These are phyloP conservation scores for Microthyrium microscopicum DNA, from an alignment of 2,329 filamentous ascomycete species.

Conservation along the genomic window DNA sequence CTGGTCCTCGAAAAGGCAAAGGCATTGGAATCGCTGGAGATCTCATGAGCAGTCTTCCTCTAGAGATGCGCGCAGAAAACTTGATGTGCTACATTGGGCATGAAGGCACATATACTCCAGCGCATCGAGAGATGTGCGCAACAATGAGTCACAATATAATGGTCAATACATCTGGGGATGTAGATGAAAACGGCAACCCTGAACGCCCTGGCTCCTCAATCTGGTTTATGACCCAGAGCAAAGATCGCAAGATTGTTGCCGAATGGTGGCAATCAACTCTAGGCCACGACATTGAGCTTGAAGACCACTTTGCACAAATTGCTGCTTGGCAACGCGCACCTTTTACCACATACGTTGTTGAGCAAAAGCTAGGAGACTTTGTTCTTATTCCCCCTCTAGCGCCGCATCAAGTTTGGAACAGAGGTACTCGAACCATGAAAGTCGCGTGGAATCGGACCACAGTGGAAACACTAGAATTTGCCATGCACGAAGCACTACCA, in stretches of 20 bases:
- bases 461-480: slow-evolving; percentile 74
- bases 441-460: slow-evolving; percentile 96
- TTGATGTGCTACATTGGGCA: slow-evolving; percentile 98
- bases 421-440: slow-evolving; percentile 89
- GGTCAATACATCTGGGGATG: slow-evolving; percentile 65
- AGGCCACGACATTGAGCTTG: slow-evolving; percentile 91
- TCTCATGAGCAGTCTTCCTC: slow-evolving; percentile 81
- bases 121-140: slow-evolving; percentile 95
- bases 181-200: slow-evolving; percentile 49
- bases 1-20: slow-evolving; percentile 33
- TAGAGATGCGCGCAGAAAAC: slow-evolving; percentile 82
- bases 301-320: slow-evolving; percentile 90
- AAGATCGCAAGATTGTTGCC: slow-evolving; percentile 74
- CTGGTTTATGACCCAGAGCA: slow-evolving; percentile 98
- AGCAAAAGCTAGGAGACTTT: slow-evolving; percentile 80
- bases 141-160: slow-evolving; percentile 95
- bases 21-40: slow-evolving; percentile 63
- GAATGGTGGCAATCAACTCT: slow-evolving; percentile 89
- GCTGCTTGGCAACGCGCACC: slow-evolving; percentile 92
- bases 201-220: slow-evolving; percentile 73
- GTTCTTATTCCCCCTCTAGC: slow-evolving; percentile 86
- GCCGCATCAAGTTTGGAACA: slow-evolving; percentile 96
- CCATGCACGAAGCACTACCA: slow-evolving; percentile 71
- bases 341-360: slow-evolving; percentile 82
- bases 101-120: slow-evolving; percentile 90